Percentiles rank a stretch among this genome's conserved stretches.
These are phyloP conservation scores for Monotropa hypopitys DNA, from an alignment of 179 eudicot genomes.

Conservation along the genomic window DNA sequence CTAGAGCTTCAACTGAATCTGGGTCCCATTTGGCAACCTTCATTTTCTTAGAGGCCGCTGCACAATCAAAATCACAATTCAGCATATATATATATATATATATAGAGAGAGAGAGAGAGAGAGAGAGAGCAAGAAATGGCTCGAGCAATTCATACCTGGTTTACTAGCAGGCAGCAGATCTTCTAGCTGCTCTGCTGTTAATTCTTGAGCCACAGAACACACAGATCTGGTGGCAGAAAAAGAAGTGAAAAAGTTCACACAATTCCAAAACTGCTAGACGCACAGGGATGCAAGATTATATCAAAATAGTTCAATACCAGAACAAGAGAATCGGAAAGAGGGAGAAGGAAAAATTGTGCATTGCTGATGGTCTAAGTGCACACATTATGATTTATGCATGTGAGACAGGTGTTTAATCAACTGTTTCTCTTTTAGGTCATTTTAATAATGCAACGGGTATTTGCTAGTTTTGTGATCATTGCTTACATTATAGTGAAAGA, in stretches of 20 bases:
- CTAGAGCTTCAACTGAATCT: slow-evolving; percentile 18
- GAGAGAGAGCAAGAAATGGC: not conserved
- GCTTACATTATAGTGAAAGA: no score
- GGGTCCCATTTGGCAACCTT: slow-evolving; percentile 20
- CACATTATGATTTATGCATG: not conserved
- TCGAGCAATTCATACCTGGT: not conserved
- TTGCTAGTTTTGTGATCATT: no score
- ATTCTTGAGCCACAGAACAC: slow-evolving; percentile 37
- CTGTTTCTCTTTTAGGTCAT: not conserved
- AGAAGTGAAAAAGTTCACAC: not conserved
- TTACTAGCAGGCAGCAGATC: slow-evolving; percentile 10
- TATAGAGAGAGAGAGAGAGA: no score
- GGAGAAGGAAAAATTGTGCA: no score
- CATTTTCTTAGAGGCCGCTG: slow-evolving; percentile 27
- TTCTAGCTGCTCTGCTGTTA: slow-evolving; percentile 28
- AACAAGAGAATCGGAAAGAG: not conserved
- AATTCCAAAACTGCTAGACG: not conserved
- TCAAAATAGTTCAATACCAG: not conserved
- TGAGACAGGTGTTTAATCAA: not conserved
- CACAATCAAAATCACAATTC: not conserved
- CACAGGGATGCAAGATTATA: not conserved
- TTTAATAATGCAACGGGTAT: no score
- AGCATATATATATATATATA: no score
- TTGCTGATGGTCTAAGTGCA: not conserved
- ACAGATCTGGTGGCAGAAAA: slow-evolving; percentile 27